phyloP scores from a whole-genome alignment of 2,329 filamentous ascomycete genomes.

The Exserohilum turcica region DNA sequence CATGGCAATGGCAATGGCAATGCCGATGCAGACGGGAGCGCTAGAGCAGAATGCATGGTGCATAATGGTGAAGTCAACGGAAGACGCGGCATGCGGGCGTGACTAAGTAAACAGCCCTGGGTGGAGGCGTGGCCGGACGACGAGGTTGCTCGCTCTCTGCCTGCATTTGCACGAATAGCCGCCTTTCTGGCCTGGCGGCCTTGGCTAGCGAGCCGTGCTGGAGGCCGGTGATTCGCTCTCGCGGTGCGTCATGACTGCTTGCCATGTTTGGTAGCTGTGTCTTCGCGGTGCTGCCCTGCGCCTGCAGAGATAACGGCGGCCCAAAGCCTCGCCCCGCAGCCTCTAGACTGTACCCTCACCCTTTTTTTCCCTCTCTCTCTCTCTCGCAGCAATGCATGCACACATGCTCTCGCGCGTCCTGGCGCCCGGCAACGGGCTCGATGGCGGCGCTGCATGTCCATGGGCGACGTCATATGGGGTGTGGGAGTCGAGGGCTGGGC shows the following conservation, averaged over 20 bases:
- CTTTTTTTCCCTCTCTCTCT: too few relatives aligned
- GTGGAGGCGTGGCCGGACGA: neutral
- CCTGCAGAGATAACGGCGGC: neutral
- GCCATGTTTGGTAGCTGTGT: conserved; percentile 1
- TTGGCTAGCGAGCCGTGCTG: conserved; percentile 4
- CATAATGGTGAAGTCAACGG: conserved; percentile 15
- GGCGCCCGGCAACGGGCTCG: neutral
- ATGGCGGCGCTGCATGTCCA: neutral
- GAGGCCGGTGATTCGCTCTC: conserved; percentile 2
- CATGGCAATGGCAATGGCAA: too few relatives aligned
- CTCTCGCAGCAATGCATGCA: too few relatives aligned
- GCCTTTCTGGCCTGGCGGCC: conserved; percentile 10
- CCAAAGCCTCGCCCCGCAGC: too few relatives aligned
- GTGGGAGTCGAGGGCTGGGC: neutral
- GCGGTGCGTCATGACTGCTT: conserved; percentile 11
- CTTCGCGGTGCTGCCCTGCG: neutral
- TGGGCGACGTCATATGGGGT: neutral
- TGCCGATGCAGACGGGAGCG: too few relatives aligned
- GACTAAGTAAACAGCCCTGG: conserved; percentile 7
- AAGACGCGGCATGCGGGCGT: conserved; percentile 9
- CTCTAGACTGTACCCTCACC: too few relatives aligned
- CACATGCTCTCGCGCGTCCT: too few relatives aligned
- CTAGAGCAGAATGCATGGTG: conserved; percentile 3
- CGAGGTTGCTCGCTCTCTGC: conserved; percentile 6
- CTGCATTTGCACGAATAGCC: conserved; percentile 7